phyloP scores from a whole-genome alignment of 768 basidiomycete species.

The Podaxis pistillaris region DNA sequence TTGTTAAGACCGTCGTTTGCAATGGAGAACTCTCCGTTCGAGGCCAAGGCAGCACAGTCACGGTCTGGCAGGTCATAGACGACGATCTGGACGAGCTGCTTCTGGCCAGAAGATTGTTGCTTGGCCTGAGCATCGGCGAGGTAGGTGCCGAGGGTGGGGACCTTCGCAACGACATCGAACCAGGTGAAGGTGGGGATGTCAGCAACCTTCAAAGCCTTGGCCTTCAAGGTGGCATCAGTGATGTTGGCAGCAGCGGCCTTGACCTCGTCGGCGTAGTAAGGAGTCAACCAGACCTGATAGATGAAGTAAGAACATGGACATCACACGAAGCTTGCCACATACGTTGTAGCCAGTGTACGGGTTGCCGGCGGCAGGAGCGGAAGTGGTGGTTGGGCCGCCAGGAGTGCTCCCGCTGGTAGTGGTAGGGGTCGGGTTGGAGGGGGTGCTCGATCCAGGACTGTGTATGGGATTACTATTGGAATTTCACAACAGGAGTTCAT shows the following conservation, averaged over 20 bases:
- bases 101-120: constrained; percentile 42
- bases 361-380: constrained; percentile 45
- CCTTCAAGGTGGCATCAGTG: constrained; percentile 43
- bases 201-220: constrained; percentile 53
- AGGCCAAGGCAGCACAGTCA: constrained; percentile 64
- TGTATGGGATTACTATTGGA: background rate
- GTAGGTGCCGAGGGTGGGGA: constrained; percentile 52
- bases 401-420: constrained; percentile 21
- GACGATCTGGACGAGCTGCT: constrained; percentile 50
- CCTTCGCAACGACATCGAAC: constrained; percentile 58
- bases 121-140: constrained; percentile 52
- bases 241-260: constrained; percentile 46
- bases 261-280: constrained; percentile 57
- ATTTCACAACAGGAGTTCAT: background rate
- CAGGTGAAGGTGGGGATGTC: constrained; percentile 62
- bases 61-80: constrained; percentile 64
- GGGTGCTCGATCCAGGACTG: constrained; percentile 22
- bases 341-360: constrained; percentile 52
- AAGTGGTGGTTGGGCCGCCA: constrained; percentile 24
- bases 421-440: constrained; percentile 23
- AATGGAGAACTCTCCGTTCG: constrained; percentile 65
- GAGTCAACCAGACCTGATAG: constrained; percentile 46
- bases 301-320: background rate
- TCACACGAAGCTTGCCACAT: constrained; percentile 1
- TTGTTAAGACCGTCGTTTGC: constrained; percentile 53